phyloP scores from a whole-genome alignment of 371 early-diverging fungal species.

The Mortierella sp. region DNA sequence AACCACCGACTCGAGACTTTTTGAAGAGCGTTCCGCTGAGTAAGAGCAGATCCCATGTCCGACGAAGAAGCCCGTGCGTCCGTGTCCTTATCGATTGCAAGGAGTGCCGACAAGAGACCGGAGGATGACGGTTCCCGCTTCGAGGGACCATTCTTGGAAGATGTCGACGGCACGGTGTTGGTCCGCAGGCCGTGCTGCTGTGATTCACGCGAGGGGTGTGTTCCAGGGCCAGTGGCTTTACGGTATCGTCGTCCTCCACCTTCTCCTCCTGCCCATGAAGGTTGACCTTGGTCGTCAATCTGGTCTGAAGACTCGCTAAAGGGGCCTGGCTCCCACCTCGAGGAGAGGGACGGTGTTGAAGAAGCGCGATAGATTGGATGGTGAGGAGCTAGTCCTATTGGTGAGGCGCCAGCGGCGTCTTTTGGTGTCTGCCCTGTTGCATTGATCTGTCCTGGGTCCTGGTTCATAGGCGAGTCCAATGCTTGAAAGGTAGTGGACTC shows the following conservation, averaged over 20 bases:
- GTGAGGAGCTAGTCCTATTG: background rate
- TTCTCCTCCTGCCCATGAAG: background rate
- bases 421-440: background rate
- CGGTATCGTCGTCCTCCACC: constrained; percentile 9
- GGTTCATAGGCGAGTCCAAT: background rate
- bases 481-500: constrained; percentile 6
- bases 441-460: background rate
- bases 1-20: constrained; percentile 43
- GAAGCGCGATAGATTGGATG: constrained; percentile 26
- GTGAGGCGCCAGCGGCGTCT: background rate
- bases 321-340: constrained; percentile 6
- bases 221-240: constrained; percentile 23
- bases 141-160: constrained; percentile 1
- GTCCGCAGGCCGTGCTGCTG: background rate
- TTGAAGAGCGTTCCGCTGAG: constrained; percentile 22
- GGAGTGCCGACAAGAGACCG: constrained; percentile 34
- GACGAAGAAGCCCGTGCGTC: constrained; percentile 8
- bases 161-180: background rate
- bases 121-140: constrained; percentile 11
- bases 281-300: background rate
- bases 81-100: constrained; percentile 38
- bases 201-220: background rate
- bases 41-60: constrained; percentile 9
- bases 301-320: background rate
- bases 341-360: constrained; percentile 37